Evolutionary conservation across 1,139 yeast species (phyloP), one percentile per base, ranked within the genome.

Genomic region (Hyphopichia khmerensis): DNA sequence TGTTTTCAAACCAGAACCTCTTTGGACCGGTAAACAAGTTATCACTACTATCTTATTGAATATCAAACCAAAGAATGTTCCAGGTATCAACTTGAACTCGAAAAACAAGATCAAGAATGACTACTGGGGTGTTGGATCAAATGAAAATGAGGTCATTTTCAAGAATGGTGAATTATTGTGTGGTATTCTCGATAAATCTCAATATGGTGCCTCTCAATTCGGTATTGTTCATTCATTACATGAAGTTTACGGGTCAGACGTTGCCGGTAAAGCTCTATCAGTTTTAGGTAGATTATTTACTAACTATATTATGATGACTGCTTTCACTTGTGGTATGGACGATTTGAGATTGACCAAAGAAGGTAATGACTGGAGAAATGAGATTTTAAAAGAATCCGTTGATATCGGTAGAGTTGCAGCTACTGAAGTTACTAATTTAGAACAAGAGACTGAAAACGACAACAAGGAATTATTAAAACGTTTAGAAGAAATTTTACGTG

Each of bases 311-410:
- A 93, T 87, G 80, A 79, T 82, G 72, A 86, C 89, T 44, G 99
- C 96, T 2, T 87, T 95, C 60, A 93, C 99, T 9, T 95, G 99
- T 82, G 99, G 99, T 78, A 95, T 95, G 99, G 99, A 95, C 63
- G 99, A 95, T 69, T 77, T 95, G 64, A 82, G 96, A 62, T 78
- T 95, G 54, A 93, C 98, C 19, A 80, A 68, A 6, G 96, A 89
- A 55, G 99, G 99, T 62, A 91, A 95, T 63, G 61, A 73, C 46
- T 85, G 96, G 95, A 83, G 99, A 75, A 70, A 71, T 17, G 95
- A 89, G 41, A 87, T 93, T 48, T 76, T 95, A 62, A 72, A 79
- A 51, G 82, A 83, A 50, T 84, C 96, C 18, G 79, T 77, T 43
- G 95, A 87, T 56, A 84, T 82, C 46, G 99, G 99, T 58, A 79